Base-by-base conservation (phyloP, 768 basidiomycete genomes). In the Hericium erinaceus region DNA sequence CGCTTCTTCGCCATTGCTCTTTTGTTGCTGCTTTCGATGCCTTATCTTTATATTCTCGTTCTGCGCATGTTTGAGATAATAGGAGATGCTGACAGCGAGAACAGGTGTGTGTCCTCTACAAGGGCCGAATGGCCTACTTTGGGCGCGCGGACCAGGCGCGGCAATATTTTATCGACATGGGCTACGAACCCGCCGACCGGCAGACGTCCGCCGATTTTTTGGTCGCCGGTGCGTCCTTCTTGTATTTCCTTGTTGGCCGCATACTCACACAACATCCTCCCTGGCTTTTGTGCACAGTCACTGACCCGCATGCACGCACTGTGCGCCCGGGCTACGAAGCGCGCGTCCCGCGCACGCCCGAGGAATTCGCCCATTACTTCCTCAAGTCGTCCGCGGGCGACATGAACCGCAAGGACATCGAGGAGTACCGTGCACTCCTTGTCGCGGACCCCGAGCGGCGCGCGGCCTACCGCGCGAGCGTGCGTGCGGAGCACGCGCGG, bases 21-120 rank as follows among this genome's bases (percentile, higher is more conserved):
- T 5, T 26, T 3, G 26, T 2, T 3, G 5, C 26, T 26, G 26
- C 26, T 26, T 26, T 5, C 24, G 24, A 24, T 24, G 26, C 26
- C 26, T 3, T 26, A 3, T 26, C 3, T 26, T 26, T 26, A 3
- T 26, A 26, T 26, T 26, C 26, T 9, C 2, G 26, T 3, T 2
- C 26, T 26, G 26, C 26, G 26, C 26, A 26, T 26, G 26, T 26
- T 26, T 2, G 26, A 26, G 26, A 5, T 4, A 5, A 26, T 24
- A 24, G 24, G 24, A 4, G 26, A 44, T 15, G 41, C 41, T 44
- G 13, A 44, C 13, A 9, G n/a, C 8, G 16, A 11, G 41, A 90
- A 75, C 89, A 90, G 67, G 86, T 92, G 28, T 83, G 85, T 66
- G 80, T 92, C 37, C 78, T 93, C 64, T 80, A 85, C 70, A 84